Percentiles rank a stretch among this genome's conserved stretches.
Evolutionary conservation across 1,284 basidiomycete species (phyloP).

Genomic region (Microbotryomycetes sp.): DNA sequence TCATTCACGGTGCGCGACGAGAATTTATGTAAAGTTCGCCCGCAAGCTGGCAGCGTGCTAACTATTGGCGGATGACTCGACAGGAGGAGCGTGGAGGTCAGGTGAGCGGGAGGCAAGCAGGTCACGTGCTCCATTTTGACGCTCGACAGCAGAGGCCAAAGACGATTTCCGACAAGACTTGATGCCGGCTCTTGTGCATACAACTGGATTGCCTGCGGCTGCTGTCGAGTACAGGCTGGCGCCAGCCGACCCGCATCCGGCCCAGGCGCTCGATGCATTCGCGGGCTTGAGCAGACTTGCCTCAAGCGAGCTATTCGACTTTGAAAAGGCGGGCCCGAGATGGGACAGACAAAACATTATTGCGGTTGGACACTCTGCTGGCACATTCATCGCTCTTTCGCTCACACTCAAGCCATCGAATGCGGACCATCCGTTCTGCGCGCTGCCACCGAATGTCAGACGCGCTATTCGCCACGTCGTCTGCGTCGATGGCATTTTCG

Average conservation of each 20-base stretch:
- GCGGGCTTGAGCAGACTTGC: conserved; percentile 6
- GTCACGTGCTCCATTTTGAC: neutral
- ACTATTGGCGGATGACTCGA: neutral
- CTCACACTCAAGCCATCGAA: conserved; percentile 6
- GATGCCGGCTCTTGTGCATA: conserved; percentile 9
- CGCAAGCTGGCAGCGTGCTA: neutral
- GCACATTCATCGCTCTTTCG: conserved; percentile 24
- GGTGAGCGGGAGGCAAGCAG: conserved; percentile 7
- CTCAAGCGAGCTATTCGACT: neutral
- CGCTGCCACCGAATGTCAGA: conserved; percentile 4
- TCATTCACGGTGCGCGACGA: conserved; percentile 18
- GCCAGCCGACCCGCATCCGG: conserved; percentile 16
- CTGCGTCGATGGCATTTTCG: conserved; percentile 28
- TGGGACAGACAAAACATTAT: conserved; percentile 16
- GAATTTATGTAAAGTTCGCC: neutral
- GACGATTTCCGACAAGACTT: conserved; percentile 14
- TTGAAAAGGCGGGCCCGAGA: neutral
- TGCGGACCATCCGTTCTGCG: conserved; percentile 4
- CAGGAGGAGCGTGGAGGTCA: conserved; percentile 27
- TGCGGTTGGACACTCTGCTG: conserved; percentile 25
- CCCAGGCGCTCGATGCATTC: conserved; percentile 22
- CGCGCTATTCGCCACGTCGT: conserved; percentile 7
- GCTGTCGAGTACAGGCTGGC: conserved; percentile 29
- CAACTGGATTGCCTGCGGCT: conserved; percentile 18
- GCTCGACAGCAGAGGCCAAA: conserved; percentile 15